Evolutionary conservation across 139 green algal species (phyloP).

Genomic region (Coelastrella sp.): DNA sequence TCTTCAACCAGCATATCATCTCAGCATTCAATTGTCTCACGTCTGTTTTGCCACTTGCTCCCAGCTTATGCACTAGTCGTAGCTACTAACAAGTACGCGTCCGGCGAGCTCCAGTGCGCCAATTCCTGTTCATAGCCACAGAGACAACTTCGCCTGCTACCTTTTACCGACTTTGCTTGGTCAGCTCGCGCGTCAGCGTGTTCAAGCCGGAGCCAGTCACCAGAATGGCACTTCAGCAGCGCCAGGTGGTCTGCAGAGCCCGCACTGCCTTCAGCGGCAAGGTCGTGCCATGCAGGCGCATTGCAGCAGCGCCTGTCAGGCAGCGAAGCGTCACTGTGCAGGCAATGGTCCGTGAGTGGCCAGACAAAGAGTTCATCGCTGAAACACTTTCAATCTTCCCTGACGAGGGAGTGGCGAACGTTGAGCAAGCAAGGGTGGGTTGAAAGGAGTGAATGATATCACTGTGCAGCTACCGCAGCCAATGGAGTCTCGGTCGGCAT

Average conservation of each 20-base stretch:
- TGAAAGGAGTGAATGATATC: neutral
- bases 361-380: conserved; percentile 71
- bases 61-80: no score
- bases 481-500: neutral
- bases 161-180: no score
- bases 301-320: neutral
- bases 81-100: no score
- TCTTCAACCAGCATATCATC: no score
- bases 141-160: no score
- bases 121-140: no score
- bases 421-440: conserved; percentile 80
- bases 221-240: conserved; percentile 30
- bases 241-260: neutral
- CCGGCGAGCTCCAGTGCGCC: no score
- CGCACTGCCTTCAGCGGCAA: conserved; percentile 14
- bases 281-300: neutral
- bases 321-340: conserved; percentile 10
- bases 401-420: conserved; percentile 76
- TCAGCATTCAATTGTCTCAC: no score
- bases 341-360: conserved; percentile 62
- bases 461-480: neutral
- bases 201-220: neutral
- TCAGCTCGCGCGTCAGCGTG: no score
- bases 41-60: no score
- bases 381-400: conserved; percentile 72